Base-by-base conservation (phyloP, 352 stramenopile species). In the Thalassiosira pacifica region DNA sequence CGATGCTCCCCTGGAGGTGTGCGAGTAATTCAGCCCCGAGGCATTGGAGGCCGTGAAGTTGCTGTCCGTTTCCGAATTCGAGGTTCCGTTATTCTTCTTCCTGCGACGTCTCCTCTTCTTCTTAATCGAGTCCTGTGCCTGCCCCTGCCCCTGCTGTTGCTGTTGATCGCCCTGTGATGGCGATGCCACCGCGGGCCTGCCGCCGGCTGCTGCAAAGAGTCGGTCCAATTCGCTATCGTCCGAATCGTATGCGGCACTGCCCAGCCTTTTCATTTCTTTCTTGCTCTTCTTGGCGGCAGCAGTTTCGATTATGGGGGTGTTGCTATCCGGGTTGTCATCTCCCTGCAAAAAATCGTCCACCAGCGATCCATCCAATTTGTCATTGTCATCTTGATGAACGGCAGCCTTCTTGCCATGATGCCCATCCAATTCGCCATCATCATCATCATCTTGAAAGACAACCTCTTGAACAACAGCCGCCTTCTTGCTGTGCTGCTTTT, bases 211-310 rank as follows among this genome's bases (percentile, higher is more conserved):
- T 8, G 45, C 45, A 29, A 74, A 74, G 11, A 74, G 45, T 29
- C 66, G 48, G 19, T 48, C 66, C 66, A 74, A 74, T 74, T 74
- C 69, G 48, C 32, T 63, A 66, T 77, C 66, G 24, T 1, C 45
- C n/a, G 45, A 53, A 42, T 53, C n/a, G n/a, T n/a, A n/a, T n/a
- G n/a, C 45, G 1, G n/a, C n/a, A 16, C 24, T 53, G n/a, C 52
- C 72, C 69, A 61, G 59, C 69, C 53, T 72, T n/a, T 1, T 67
- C 48, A 9, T 48, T 2, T 60, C 24, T 48, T 67, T 40, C 45
- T 48, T 26, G 27, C 13, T 48, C 31, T 42, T 61, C 40, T 79
- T 79, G 6, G 9, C 11, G n/a, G n/a, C n/a, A n/a, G n/a, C n/a
- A n/a, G 5, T 60, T 53, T 11, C 69, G 34, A 31, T 48, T 48